A percentile compares a stretch with the other conserved stretches of the same genome.
Conservation (phyloP, 805 yeast species). For the Pichia manshurica region DNA sequence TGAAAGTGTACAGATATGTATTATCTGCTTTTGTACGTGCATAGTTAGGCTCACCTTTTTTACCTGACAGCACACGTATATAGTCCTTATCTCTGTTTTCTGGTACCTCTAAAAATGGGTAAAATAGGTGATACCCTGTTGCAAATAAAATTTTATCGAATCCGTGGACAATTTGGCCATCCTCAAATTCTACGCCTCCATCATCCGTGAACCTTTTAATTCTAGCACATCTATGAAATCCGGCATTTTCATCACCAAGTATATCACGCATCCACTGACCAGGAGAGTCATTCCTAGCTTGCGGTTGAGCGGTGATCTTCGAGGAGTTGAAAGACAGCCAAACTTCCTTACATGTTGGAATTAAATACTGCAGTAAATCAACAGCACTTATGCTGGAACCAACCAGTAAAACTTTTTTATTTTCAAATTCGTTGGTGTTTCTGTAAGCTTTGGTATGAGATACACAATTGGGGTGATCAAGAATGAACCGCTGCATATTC, state of each 20-base stretch:
- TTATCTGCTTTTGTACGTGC: constrained; percentile 17
- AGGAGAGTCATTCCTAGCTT: not conserved
- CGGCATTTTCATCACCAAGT: constrained; percentile 28
- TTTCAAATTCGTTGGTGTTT: constrained; percentile 22
- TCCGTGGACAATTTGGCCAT: constrained; percentile 26
- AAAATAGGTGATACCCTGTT: constrained; percentile 44
- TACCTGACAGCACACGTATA: constrained; percentile 29
- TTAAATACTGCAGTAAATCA: constrained; percentile 45
- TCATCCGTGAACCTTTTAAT: constrained; percentile 20
- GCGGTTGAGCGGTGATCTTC: not conserved
- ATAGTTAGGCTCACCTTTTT: constrained; percentile 17
- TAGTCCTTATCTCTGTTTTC: constrained; percentile 17
- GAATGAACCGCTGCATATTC: constrained; percentile 30
- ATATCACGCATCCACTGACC: constrained; percentile 14
- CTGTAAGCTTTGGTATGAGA: constrained; percentile 28
- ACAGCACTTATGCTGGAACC: constrained; percentile 58
- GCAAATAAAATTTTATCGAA: constrained; percentile 41
- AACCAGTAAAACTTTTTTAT: constrained; percentile 28
- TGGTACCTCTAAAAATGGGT: constrained; percentile 34
- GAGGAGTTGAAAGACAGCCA: constrained; percentile 12
- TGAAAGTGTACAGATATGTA: constrained; percentile 32
- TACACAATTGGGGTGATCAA: constrained; percentile 28
- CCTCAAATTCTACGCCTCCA: constrained; percentile 28
- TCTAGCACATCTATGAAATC: constrained; percentile 29
- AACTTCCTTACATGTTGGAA: constrained; percentile 19